Percentiles rank a stretch among this genome's conserved stretches.
Evolutionary conservation across 73 alveolate species (phyloP).

Genomic region (Effrenium voratum): DNA sequence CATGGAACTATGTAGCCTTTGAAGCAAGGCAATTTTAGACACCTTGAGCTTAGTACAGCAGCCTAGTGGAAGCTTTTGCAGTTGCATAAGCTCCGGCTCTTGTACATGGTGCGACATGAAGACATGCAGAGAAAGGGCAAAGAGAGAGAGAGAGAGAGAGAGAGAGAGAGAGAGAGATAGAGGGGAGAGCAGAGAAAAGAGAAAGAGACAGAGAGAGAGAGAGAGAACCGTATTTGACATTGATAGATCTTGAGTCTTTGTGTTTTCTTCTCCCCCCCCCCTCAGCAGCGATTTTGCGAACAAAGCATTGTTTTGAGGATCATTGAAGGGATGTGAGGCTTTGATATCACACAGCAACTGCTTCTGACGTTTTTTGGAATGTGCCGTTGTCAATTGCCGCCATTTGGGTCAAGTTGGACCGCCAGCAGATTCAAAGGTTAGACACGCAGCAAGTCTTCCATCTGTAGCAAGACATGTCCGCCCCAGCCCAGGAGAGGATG

Average conservation of each 20-base stretch:
- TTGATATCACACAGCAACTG: background rate
- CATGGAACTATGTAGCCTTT: slow-evolving; percentile 6
- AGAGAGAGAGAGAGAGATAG: background rate
- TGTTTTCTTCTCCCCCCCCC: too few species aligned
- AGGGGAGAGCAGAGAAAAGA: background rate
- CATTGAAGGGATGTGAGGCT: too few species aligned
- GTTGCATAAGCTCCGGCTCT: background rate
- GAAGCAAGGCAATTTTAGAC: slow-evolving; percentile 18
- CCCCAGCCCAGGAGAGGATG: slow-evolving; percentile 44
- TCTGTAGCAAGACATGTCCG: slow-evolving; percentile 27
- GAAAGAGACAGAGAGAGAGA: too few species aligned
- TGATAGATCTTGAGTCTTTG: too few species aligned
- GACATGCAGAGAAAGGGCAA: background rate
- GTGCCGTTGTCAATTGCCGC: background rate
- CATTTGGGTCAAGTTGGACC: slow-evolving; percentile 13
- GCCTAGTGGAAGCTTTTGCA: background rate
- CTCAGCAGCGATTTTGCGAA: too few species aligned
- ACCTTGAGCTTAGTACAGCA: background rate
- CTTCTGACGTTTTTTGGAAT: too few species aligned
- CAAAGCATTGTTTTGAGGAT: too few species aligned
- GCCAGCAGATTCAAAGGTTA: background rate
- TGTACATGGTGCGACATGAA: background rate
- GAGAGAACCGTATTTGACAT: too few species aligned
- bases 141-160: background rate
- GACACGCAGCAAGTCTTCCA: background rate